A percentile compares a stretch with the other conserved stretches of the same genome.
phyloP scores from a whole-genome alignment of 805 yeast genomes.

The Soucietia sequanensis region DNA sequence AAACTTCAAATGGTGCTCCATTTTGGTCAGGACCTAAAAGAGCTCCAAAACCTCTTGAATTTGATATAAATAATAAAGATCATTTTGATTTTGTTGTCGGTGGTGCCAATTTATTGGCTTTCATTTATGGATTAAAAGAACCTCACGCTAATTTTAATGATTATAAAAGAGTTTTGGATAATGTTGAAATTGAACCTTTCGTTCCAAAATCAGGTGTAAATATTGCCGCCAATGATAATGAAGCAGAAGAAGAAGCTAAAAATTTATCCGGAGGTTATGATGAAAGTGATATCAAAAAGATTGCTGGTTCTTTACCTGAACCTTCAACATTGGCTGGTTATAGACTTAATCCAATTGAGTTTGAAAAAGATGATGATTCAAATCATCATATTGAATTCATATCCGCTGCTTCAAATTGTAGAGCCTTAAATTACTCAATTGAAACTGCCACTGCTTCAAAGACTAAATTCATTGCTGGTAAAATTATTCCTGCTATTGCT shows the following conservation, averaged over 20 bases:
- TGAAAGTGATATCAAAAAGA: slow-evolving; percentile 59
- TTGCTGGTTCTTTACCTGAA: slow-evolving; percentile 81
- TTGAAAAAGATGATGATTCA: slow-evolving; percentile 96
- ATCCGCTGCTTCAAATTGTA: slow-evolving; percentile 91
- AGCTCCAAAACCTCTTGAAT: slow-evolving; percentile 83
- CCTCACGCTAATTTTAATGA: slow-evolving; percentile 53
- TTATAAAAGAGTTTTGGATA: slow-evolving; percentile 55
- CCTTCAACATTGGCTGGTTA: slow-evolving; percentile 89
- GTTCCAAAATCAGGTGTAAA: slow-evolving; percentile 70
- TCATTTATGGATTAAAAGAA: slow-evolving; percentile 84
- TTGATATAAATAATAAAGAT: slow-evolving; percentile 71
- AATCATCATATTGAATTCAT: slow-evolving; percentile 97
- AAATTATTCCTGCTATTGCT: slow-evolving; percentile 98
- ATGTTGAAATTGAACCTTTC: slow-evolving; percentile 51
- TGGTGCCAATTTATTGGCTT: slow-evolving; percentile 90
- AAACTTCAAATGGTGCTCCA: slow-evolving; percentile 84
- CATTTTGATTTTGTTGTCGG: slow-evolving; percentile 83
- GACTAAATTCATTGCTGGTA: slow-evolving; percentile 97
- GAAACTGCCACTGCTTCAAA: slow-evolving; percentile 85
- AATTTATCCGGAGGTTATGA: slow-evolving; percentile 43
- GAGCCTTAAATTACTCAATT: slow-evolving; percentile 88
- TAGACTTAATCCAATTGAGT: slow-evolving; percentile 84
- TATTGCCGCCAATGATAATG: slow-evolving; percentile 83
- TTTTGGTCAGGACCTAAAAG: slow-evolving; percentile 99
- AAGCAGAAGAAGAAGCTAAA: slow-evolving; percentile 79